Evolutionary conservation across 2,329 filamentous ascomycete genomes (phyloP), one percentile per base, ranked within the genome.

Genomic region (Aureobasidium sp.): DNA sequence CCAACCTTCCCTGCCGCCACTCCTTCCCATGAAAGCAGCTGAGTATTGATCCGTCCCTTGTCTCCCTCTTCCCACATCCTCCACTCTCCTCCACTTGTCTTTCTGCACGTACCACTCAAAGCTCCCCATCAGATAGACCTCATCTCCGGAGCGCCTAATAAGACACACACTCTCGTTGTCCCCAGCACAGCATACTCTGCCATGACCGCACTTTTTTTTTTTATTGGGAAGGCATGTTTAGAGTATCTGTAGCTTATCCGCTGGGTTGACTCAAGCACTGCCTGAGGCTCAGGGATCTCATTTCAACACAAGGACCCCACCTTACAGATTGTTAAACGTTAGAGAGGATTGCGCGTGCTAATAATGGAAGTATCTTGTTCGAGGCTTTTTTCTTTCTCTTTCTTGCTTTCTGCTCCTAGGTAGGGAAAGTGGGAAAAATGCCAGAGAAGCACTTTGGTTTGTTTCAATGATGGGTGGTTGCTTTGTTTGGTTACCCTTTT

Each of bases 341-440:
- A 51, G 20, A 53, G 48, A 53, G 48, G 48, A 53, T 33, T 53
- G 31, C 48, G 48, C 48, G 29, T 53, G 48, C 48, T 53, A 53
- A 53, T 53, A 53, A 53, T 53, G 11, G 13, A 33, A 51, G 29
- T 40, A 40, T 51, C 48, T 50, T 50, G 47, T 31, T 20, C 47
- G 47, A 50, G 27, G 47, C 47, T 25, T 16, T 9, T 10, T 4
- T 9, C 13, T 25, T 47, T 25, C 10, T 50, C 31, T 50, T 50
- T 18, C 7, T 36, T 8, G 13, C 33, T 36, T 50, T 50, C 47
- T 20, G 47, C 47, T 50, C 47, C 47, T 18, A 31, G 27, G 47
- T 50, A 50, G 47, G 47, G 47, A 50, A 29, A 50, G 27, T 20
- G 48, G 48, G 38, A 16, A 16, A 40, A 47, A 10, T 18, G 29